Percentiles rank a stretch among this genome's conserved stretches.
These are phyloP conservation scores for Auriscalpium vulgare DNA, from an alignment of 768 basidiomycete species.

Conservation along the genomic window DNA sequence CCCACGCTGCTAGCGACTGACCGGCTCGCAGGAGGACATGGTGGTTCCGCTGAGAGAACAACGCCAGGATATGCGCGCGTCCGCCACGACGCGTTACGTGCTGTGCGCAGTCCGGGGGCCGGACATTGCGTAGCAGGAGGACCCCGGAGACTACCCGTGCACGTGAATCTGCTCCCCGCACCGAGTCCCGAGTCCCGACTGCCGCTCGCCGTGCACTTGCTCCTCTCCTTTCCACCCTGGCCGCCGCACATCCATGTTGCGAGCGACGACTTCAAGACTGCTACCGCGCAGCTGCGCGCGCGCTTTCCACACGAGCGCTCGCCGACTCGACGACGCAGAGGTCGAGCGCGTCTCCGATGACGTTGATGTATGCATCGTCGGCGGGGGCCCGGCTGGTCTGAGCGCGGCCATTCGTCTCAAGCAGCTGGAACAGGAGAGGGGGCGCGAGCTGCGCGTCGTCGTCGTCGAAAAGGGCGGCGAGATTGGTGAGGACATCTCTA, in stretches of 20 bases:
- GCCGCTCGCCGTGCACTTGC: not conserved
- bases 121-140: too few species aligned
- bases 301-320: conserved; percentile 20
- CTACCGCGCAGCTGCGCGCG: conserved; percentile 5
- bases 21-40: conserved; percentile 14
- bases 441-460: conserved; percentile 80
- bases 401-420: conserved; percentile 94
- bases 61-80: too few species aligned
- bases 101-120: too few species aligned
- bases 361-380: conserved; percentile 96
- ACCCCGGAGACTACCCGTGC: too few species aligned
- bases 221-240: not conserved
- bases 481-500: conserved; percentile 55
- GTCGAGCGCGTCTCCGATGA: conserved; percentile 84
- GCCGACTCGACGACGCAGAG: conserved; percentile 25
- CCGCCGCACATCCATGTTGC: conserved; percentile 3
- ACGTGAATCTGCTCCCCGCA: too few species aligned
- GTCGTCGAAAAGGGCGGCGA: conserved; percentile 93
- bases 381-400: conserved; percentile 91
- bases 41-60: not conserved
- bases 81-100: too few species aligned
- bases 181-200: not conserved
- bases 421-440: conserved; percentile 78
- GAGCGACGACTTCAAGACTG: conserved; percentile 1
- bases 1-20: not conserved